phyloP scores from a whole-genome alignment of 768 basidiomycete genomes.

The Tricholoma saponaceum region DNA sequence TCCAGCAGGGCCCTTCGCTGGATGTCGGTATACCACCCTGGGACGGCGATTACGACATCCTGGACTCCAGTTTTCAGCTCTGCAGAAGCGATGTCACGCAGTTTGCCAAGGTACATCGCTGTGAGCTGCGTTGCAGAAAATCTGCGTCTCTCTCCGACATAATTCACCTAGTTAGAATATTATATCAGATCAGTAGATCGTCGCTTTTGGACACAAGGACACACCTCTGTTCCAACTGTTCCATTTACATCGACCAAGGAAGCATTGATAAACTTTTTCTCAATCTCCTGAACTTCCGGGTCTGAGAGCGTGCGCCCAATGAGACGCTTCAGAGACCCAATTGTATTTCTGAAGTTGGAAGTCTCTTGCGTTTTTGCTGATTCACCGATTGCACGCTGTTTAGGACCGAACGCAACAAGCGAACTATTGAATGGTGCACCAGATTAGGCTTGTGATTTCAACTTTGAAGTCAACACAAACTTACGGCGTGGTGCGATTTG shows the following conservation, averaged over 20 bases:
- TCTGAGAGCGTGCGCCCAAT: slow-evolving; percentile 80
- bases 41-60: slow-evolving; percentile 94
- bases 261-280: slow-evolving; percentile 91
- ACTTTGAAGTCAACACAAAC: slow-evolving; percentile 25
- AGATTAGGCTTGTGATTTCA: not conserved
- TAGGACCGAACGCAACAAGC: slow-evolving; percentile 89
- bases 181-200: slow-evolving; percentile 4
- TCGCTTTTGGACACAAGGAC: slow-evolving; percentile 19
- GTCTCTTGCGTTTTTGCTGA: slow-evolving; percentile 96
- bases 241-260: slow-evolving; percentile 82
- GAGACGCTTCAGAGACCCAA: slow-evolving; percentile 89
- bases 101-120: slow-evolving; percentile 87
- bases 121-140: slow-evolving; percentile 91
- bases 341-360: slow-evolving; percentile 96
- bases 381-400: slow-evolving; percentile 91
- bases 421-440: slow-evolving; percentile 50
- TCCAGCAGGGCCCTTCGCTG: slow-evolving; percentile 90
- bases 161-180: slow-evolving; percentile 61
- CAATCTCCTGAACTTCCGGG: slow-evolving; percentile 74
- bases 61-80: slow-evolving; percentile 87
- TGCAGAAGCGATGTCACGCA: slow-evolving; percentile 78
- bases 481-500: slow-evolving; percentile 94
- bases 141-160: slow-evolving; percentile 72
- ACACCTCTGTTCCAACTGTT: slow-evolving; percentile 80
- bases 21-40: slow-evolving; percentile 94